Evolutionary conservation across 306 rosid species (phyloP).

Genomic region (Albizia julibrissin): DNA sequence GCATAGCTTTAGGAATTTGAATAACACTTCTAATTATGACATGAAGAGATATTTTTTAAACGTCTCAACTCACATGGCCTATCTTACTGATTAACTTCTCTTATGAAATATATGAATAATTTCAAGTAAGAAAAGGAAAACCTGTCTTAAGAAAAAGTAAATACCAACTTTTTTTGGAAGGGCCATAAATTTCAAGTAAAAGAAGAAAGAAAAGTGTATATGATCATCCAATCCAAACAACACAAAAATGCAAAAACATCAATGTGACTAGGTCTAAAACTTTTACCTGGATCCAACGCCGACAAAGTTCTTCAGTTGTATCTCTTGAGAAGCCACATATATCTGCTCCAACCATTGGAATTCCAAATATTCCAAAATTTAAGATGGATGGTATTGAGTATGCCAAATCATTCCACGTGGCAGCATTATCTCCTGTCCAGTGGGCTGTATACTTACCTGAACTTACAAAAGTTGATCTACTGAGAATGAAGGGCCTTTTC

Average conservation of each 20-base stretch:
- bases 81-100: background rate
- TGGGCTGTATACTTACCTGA: slow-evolving; percentile 89
- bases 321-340: slow-evolving; percentile 73
- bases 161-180: background rate
- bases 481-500: slow-evolving; percentile 80
- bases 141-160: background rate
- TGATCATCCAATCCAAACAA: background rate
- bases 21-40: background rate
- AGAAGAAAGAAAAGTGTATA: too few relatives aligned
- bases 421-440: slow-evolving; percentile 95
- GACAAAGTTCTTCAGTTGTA: slow-evolving; percentile 86
- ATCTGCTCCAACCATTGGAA: slow-evolving; percentile 96
- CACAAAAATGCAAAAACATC: background rate
- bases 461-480: slow-evolving; percentile 86
- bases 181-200: background rate
- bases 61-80: background rate
- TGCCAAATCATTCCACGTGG: slow-evolving; percentile 83
- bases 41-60: background rate
- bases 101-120: background rate
- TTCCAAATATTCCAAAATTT: slow-evolving; percentile 78
- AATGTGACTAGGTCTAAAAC: background rate
- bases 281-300: slow-evolving; percentile 90
- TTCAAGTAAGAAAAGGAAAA: background rate
- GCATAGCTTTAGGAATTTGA: background rate
- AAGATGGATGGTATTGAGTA: slow-evolving; percentile 69